Evolutionary conservation across 2,329 filamentous ascomycete genomes (phyloP).

Genomic region (Alternaria brassicicola): DNA sequence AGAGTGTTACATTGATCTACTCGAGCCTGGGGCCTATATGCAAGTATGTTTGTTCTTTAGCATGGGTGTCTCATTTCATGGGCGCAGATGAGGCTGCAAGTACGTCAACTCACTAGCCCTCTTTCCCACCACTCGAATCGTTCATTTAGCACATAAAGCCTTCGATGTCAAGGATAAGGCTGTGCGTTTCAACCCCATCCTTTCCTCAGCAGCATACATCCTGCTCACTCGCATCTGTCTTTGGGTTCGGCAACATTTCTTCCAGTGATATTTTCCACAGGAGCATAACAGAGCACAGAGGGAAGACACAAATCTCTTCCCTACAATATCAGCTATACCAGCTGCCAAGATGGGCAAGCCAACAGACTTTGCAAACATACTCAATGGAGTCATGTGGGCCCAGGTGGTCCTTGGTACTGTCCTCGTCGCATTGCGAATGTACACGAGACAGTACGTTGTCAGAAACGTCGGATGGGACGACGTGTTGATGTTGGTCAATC

Average conservation of each 20-base stretch:
- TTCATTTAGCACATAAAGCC: background rate
- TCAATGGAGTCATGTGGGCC: constrained; percentile 42
- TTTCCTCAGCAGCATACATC: background rate
- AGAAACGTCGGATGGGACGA: constrained; percentile 40
- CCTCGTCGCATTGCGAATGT: constrained; percentile 35
- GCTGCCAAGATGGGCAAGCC: constrained; percentile 24
- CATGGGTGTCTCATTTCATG: background rate
- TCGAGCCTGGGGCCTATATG: background rate
- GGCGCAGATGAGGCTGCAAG: background rate
- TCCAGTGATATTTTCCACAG: background rate
- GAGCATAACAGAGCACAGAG: background rate
- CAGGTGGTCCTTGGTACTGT: constrained; percentile 33
- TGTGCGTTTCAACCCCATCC: background rate
- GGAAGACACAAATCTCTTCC: background rate
- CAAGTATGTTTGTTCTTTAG: constrained; percentile 12
- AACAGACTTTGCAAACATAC: constrained; percentile 28
- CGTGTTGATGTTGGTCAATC: constrained; percentile 34
- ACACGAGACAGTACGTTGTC: constrained; percentile 38
- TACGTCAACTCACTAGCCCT: background rate
- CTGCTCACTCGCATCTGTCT: background rate
- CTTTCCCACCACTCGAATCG: background rate
- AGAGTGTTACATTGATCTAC: background rate
- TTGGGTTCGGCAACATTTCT: background rate
- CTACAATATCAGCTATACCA: background rate
- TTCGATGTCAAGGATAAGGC: background rate